Base-by-base conservation (phyloP, 805 yeast genomes). In the Priceomyces fermenticarens region DNA sequence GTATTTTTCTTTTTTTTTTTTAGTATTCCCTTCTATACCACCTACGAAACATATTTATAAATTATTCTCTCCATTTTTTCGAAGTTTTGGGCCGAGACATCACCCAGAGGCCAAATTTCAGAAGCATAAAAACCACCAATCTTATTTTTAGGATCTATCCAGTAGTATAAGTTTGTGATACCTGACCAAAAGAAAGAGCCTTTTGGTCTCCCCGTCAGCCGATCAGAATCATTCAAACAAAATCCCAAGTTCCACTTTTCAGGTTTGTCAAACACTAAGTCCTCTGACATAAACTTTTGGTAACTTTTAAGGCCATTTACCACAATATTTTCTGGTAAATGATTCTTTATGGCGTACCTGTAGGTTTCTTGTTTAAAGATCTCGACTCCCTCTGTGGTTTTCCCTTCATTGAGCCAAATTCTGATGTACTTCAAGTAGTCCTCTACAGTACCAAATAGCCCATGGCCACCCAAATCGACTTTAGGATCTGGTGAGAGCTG, bases 391-490 rank as follows among this genome's bases (percentile, higher is more conserved):
- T 68, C 62, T 27, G 54, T 55, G 1, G 70, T 67, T 3, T 49
- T 44, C 7, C 78, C 78, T 34, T 61, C 58, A 43, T 72, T 72
- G 32, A 73, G 53, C 47, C 72, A 57, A 10, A 63, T 53, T 6
- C 73, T 56, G 23, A 73, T 44, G 32, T 71, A 58, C 46, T 59
- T 62, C 37, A 65, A 57, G 44, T 63, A 72, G 44, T 73, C 77
- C 7, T 52, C 53, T 3, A 65, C 68, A 8, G 64, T 67, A 1
- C 72, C 62, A 38, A 60, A 70, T 31, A 63, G 45, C 3, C 78
- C 78, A 7, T 67, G 73, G 23, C 78, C 78, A 5, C 74, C 77
- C 46, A 65, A 55, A 33, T 59, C 60, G 30, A 60, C 36, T 17
- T 35, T 39, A 28, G 63, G 58, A 11, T 45, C 43, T 9, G 36